Evolutionary conservation across 176 grass and related monocot genomes (phyloP).

Genomic region (Leersia perrieri): DNA sequence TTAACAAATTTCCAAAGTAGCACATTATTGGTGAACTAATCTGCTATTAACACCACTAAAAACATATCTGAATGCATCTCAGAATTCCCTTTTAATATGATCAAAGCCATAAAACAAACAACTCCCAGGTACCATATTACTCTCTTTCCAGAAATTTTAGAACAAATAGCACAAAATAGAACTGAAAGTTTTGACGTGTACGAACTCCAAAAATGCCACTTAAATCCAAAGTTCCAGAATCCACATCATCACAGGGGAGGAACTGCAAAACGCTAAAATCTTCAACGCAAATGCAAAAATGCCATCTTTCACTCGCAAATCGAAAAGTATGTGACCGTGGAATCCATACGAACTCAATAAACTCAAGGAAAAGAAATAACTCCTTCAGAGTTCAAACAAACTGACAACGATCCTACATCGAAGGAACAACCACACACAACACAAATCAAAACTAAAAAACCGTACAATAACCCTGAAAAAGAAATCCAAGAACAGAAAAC

Average conservation of each 20-base stretch:
- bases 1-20: conserved; percentile 30
- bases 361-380: background rate
- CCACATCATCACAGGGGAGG: background rate
- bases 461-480: background rate
- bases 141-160: background rate
- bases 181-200: background rate
- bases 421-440: background rate
- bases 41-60: background rate
- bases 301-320: background rate
- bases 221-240: background rate
- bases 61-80: background rate
- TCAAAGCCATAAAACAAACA: background rate
- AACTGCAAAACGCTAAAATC: conserved; percentile 25
- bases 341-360: background rate
- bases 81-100: background rate
- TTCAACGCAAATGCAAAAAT: background rate
- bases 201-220: background rate
- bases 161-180: background rate
- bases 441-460: background rate
- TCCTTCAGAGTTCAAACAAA: background rate
- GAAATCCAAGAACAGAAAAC: background rate
- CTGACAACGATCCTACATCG: background rate
- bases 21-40: conserved; percentile 22
- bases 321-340: background rate
- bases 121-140: background rate